phyloP scores from a whole-genome alignment of 805 yeast genomes.

The Scheffersomyces coipomensis region DNA sequence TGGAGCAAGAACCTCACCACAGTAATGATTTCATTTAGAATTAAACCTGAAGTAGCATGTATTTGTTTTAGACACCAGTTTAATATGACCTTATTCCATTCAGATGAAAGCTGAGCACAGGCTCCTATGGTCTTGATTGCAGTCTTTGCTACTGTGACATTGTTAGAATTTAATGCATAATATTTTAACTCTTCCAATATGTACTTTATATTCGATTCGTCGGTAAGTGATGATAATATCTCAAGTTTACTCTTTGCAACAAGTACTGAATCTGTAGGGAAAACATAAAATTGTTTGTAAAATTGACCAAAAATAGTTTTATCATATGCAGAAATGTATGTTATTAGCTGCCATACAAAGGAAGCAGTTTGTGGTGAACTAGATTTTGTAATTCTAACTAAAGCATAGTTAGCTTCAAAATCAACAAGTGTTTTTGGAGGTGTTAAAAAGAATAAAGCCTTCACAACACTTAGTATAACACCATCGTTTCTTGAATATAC shows the following conservation, averaged over 20 bases:
- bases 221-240: constrained; percentile 58
- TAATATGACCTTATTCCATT: constrained; percentile 55
- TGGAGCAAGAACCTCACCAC: constrained; percentile 75
- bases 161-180: constrained; percentile 24
- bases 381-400: constrained; percentile 41
- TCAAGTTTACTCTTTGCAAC: constrained; percentile 56
- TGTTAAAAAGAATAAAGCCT: constrained; percentile 56
- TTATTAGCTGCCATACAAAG: constrained; percentile 48
- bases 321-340: constrained; percentile 33
- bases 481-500: constrained; percentile 53
- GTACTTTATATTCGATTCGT: constrained; percentile 47
- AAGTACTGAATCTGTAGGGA: constrained; percentile 49
- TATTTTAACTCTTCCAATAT: constrained; percentile 66
- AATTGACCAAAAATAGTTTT: constrained; percentile 28
- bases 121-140: constrained; percentile 63
- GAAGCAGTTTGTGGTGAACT: constrained; percentile 21
- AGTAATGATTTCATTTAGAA: constrained; percentile 65
- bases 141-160: constrained; percentile 29
- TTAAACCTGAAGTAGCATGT: constrained; percentile 23
- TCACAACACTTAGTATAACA: constrained; percentile 60
- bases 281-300: constrained; percentile 51
- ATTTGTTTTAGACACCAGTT: constrained; percentile 62
- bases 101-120: constrained; percentile 48
- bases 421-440: constrained; percentile 53
- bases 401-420: constrained; percentile 47